Evolutionary conservation across 495 filamentous ascomycete genomes (phyloP).

Genomic region (Xylaria grammica): DNA sequence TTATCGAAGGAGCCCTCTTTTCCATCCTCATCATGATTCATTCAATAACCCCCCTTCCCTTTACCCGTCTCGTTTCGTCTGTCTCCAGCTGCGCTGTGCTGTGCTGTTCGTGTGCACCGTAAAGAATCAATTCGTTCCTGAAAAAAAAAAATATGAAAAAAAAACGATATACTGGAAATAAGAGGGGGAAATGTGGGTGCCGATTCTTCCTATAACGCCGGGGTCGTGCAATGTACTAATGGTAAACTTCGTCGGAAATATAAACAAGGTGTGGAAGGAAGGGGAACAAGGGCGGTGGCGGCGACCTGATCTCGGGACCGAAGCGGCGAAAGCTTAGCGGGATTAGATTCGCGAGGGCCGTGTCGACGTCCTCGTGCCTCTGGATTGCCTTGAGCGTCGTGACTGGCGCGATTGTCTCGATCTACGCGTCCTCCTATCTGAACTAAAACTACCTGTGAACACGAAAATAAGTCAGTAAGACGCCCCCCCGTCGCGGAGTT

Average conservation of each 20-base stretch:
- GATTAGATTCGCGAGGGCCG: conserved; percentile 27
- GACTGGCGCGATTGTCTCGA: conserved; percentile 38
- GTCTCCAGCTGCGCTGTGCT: not conserved
- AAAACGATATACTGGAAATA: conserved; percentile 13
- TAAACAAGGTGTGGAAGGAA: conserved; percentile 25
- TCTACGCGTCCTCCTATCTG: conserved; percentile 44
- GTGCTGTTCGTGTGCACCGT: not conserved
- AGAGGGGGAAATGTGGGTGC: not conserved
- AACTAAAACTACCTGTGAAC: conserved; percentile 52
- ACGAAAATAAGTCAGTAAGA: conserved; percentile 35
- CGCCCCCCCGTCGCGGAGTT: conserved; percentile 21
- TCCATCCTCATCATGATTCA: not conserved
- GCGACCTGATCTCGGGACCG: too few relatives aligned
- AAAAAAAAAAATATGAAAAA: too few relatives aligned
- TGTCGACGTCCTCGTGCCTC: conserved; percentile 27
- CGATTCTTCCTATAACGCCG: conserved; percentile 14
- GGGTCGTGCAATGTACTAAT: conserved; percentile 22
- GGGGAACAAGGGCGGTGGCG: too few relatives aligned
- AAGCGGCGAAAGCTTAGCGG: not conserved
- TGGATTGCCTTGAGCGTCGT: conserved; percentile 31
- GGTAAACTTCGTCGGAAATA: conserved; percentile 13
- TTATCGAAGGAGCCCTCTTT: too few relatives aligned
- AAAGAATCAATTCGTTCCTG: not conserved
- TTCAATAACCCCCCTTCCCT: not conserved
- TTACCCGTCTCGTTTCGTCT: not conserved